Evolutionary conservation across 2,329 filamentous ascomycete species (phyloP).

Genomic region (Stagonosporopsis cucurbitacearum): DNA sequence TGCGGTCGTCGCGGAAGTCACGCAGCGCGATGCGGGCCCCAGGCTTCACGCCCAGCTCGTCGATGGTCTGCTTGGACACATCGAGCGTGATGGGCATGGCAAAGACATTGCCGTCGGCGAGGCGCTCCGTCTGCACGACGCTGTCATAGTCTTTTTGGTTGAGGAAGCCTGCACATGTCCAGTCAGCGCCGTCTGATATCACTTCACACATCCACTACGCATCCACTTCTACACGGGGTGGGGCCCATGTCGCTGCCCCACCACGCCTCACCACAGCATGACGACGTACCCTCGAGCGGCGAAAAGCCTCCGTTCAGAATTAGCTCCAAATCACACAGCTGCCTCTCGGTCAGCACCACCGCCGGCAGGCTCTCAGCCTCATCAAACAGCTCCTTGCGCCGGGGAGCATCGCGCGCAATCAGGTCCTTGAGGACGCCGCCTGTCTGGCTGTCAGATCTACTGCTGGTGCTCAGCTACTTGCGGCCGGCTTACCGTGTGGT

Average conservation of each 20-base stretch:
- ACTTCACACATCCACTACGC: not conserved
- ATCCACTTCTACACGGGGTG: not conserved
- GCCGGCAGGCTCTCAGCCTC: slow-evolving; percentile 90
- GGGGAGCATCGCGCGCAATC: slow-evolving; percentile 86
- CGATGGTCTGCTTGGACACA: slow-evolving; percentile 75
- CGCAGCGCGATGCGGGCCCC: slow-evolving; percentile 86
- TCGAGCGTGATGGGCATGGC: slow-evolving; percentile 97
- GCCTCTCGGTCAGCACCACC: slow-evolving; percentile 85
- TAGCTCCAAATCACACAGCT: slow-evolving; percentile 96
- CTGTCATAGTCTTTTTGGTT: slow-evolving; percentile 96
- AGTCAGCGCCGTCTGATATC: not conserved
- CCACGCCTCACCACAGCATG: slow-evolving; percentile 11
- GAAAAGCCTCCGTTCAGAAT: slow-evolving; percentile 98
- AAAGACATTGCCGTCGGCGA: slow-evolving; percentile 89
- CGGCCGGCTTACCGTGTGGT: slow-evolving; percentile 49
- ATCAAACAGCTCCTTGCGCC: slow-evolving; percentile 76
- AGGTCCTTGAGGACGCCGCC: slow-evolving; percentile 95
- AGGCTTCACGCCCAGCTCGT: slow-evolving; percentile 76
- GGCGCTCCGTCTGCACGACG: slow-evolving; percentile 86
- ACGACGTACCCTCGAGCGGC: slow-evolving; percentile 83
- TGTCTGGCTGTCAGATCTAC: slow-evolving; percentile 8
- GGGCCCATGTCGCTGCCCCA: slow-evolving; percentile 9
- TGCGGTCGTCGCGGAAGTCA: slow-evolving; percentile 95
- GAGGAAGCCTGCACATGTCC: slow-evolving; percentile 79
- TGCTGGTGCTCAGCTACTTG: not conserved